phyloP scores from a whole-genome alignment of 768 basidiomycete genomes.

The Ramaria sp. region DNA sequence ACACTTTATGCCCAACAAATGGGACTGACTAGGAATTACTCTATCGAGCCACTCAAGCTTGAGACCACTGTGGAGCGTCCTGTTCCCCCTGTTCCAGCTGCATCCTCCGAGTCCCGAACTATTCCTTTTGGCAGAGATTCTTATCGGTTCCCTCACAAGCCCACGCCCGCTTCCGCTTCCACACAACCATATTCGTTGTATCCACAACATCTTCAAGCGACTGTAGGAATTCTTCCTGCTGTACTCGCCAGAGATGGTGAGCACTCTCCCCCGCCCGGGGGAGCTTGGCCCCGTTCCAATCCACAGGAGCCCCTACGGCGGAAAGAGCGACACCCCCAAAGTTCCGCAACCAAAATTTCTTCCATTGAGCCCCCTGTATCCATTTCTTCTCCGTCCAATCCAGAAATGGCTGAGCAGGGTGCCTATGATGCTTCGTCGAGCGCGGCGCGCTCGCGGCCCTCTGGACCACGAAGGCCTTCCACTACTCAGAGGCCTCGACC shows the following conservation, averaged over 20 bases:
- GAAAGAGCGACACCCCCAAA: constrained; percentile 42
- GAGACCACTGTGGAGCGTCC: neutral
- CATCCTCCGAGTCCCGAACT: neutral
- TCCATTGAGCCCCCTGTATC: constrained; percentile 4
- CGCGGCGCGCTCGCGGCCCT: constrained; percentile 21
- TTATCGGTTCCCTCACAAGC: neutral
- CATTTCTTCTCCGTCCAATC: neutral
- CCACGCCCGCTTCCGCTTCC: neutral
- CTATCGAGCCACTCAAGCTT: constrained; percentile 1
- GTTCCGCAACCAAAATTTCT: constrained; percentile 7
- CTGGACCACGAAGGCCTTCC: constrained; percentile 20
- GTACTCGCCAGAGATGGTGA: constrained; percentile 4
- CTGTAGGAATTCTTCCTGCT: constrained; percentile 9
- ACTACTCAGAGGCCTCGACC: constrained; percentile 15
- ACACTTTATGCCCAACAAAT: constrained; percentile 11
- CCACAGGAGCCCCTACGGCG: constrained; percentile 12
- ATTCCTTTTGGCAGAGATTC: neutral
- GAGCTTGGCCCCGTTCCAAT: constrained; percentile 1
- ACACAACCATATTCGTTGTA: constrained; percentile 21
- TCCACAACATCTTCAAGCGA: constrained; percentile 19
- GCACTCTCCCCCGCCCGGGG: constrained; percentile 13
- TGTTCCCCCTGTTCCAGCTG: constrained; percentile 11
- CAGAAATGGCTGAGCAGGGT: neutral
- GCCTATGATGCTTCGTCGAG: neutral
- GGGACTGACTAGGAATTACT: neutral